Percentiles rank a stretch among this genome's conserved stretches.
Evolutionary conservation across 164 flowering plant genomes (phyloP).

Genomic region (Macadamia tetraphylla): DNA sequence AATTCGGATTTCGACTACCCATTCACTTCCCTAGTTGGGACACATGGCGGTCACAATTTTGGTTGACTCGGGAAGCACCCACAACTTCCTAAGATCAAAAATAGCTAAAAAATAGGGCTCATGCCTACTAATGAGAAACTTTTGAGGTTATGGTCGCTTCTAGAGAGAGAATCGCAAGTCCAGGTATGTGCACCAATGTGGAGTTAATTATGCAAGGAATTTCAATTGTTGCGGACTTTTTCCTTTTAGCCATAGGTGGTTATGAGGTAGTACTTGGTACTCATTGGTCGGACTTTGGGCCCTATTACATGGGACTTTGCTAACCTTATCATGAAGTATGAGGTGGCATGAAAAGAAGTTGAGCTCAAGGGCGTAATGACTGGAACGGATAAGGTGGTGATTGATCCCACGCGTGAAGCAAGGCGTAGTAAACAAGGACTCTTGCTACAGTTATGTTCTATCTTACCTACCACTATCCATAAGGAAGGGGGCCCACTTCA

Average conservation of each 20-base stretch:
- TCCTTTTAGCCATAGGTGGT: neutral
- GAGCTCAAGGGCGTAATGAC: neutral
- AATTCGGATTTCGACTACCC: too few relatives aligned
- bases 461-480: neutral
- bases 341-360: too few relatives aligned
- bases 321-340: too few relatives aligned
- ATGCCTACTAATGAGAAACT: neutral
- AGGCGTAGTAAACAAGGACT: neutral
- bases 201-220: neutral
- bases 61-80: too few relatives aligned
- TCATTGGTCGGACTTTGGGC: neutral
- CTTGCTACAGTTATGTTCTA: too few relatives aligned
- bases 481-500: neutral
- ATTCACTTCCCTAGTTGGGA: too few relatives aligned
- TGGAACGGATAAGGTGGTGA: neutral
- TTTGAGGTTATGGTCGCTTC: neutral
- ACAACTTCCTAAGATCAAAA: too few relatives aligned
- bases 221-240: neutral
- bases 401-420: neutral
- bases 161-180: neutral
- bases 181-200: neutral
- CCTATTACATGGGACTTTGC: neutral
- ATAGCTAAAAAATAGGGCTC: neutral
- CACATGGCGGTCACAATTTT: too few relatives aligned
- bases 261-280: neutral